These are phyloP conservation scores for Hyaloscypha bicolor DNA, from an alignment of 495 filamentous ascomycete genomes.

Conservation along the genomic window DNA sequence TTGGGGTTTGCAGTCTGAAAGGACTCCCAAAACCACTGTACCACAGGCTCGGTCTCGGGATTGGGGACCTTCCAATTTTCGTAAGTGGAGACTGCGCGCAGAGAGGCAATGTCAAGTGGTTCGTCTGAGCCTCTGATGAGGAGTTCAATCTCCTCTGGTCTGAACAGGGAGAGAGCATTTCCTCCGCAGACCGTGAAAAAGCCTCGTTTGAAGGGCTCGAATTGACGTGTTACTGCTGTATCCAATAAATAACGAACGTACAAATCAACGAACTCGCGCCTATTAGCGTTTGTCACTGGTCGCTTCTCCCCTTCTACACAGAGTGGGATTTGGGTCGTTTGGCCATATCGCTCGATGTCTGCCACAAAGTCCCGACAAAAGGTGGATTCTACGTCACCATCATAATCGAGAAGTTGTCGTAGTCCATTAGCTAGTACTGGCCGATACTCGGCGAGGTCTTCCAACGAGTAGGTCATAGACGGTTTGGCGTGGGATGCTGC, in stretches of 20 bases:
- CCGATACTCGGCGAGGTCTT: constrained; percentile 84
- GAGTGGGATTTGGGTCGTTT: constrained; percentile 65
- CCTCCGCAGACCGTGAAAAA: constrained; percentile 94
- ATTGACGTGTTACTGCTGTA: constrained; percentile 76
- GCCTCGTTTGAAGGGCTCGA: constrained; percentile 92
- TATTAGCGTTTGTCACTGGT: constrained; percentile 82
- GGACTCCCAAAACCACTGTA: constrained; percentile 89
- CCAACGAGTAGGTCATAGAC: constrained; percentile 70
- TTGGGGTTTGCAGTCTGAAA: constrained; percentile 66
- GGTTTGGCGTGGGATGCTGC: constrained; percentile 58
- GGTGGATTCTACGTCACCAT: constrained; percentile 80
- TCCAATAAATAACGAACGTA: constrained; percentile 85
- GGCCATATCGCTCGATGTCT: constrained; percentile 77
- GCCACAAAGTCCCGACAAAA: constrained; percentile 86
- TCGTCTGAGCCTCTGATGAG: constrained; percentile 89
- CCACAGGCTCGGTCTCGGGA: constrained; percentile 62
- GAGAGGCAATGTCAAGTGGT: constrained; percentile 71
- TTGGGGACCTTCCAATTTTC: constrained; percentile 67
- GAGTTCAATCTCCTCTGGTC: constrained; percentile 93
- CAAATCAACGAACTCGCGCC: constrained; percentile 84
- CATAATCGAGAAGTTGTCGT: constrained; percentile 74
- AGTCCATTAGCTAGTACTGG: constrained; percentile 79
- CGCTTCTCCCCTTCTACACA: constrained; percentile 73
- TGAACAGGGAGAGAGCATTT: constrained; percentile 86
- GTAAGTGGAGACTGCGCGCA: constrained; percentile 79